These are phyloP conservation scores for Fusarium temperatum DNA, from an alignment of 2,329 filamentous ascomycete genomes.

Conservation along the genomic window DNA sequence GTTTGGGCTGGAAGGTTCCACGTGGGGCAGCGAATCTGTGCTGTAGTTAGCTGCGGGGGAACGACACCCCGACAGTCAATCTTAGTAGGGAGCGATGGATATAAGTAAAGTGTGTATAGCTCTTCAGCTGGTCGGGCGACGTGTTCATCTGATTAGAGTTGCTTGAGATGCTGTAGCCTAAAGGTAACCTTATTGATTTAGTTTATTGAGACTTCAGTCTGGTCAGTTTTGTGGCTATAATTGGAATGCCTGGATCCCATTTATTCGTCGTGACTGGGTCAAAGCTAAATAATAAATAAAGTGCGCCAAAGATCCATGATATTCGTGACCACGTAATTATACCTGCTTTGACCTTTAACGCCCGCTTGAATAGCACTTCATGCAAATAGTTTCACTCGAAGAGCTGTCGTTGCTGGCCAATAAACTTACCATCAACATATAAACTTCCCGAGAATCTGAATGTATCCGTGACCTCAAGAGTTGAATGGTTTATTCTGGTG, in stretches of 20 bases:
- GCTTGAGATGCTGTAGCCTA: background rate
- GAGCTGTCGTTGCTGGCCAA: background rate
- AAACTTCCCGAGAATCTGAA: background rate
- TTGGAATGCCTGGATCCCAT: background rate
- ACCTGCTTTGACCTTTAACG: background rate
- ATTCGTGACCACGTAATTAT: background rate
- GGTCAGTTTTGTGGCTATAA: background rate
- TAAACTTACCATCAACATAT: no score
- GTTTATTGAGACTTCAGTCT: background rate
- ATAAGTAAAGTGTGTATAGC: background rate
- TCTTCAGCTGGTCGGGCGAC: no score
- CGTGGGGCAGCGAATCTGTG: conserved; percentile 32
- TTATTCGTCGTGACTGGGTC: background rate
- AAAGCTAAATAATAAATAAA: background rate
- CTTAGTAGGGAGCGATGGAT: background rate
- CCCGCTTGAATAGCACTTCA: background rate
- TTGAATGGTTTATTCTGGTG: conserved; percentile 1
- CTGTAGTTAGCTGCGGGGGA: conserved; percentile 23
- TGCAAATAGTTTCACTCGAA: background rate
- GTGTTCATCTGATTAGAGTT: background rate
- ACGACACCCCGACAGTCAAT: background rate
- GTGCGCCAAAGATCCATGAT: background rate
- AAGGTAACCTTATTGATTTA: background rate
- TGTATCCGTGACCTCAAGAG: background rate
- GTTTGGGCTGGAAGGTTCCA: conserved; percentile 45